Evolutionary conservation across 192 early-diverging fungal species (phyloP).

Genomic region (Dimargaris verticillata): DNA sequence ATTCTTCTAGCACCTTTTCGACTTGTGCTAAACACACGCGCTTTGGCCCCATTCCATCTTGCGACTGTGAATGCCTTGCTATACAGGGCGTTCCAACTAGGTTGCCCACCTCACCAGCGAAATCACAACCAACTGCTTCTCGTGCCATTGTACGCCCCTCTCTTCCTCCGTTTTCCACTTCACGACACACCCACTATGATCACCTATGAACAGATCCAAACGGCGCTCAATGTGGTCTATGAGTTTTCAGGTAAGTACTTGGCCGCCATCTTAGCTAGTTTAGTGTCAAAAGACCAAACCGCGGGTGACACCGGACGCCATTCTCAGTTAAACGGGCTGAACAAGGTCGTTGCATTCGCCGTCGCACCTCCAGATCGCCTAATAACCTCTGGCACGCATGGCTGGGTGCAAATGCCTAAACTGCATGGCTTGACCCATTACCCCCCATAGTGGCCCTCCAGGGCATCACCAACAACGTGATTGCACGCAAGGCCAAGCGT

Average conservation of each 20-base stretch:
- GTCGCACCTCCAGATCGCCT: not conserved
- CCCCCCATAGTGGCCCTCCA: not conserved
- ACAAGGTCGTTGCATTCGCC: too few relatives aligned
- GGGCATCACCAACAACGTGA: constrained; percentile 2
- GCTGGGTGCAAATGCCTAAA: not conserved
- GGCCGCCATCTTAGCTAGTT: not conserved
- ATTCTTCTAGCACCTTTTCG: too few relatives aligned
- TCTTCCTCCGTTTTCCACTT: not conserved
- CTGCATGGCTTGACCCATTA: too few relatives aligned
- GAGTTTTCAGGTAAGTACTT: not conserved
- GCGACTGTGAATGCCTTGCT: too few relatives aligned
- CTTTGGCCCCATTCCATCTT: too few relatives aligned
- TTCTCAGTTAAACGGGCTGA: not conserved
- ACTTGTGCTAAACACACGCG: too few relatives aligned
- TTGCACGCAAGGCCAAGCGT: constrained; percentile 4
- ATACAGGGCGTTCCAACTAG: too few relatives aligned
- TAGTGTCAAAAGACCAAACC: too few relatives aligned
- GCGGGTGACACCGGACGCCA: not conserved
- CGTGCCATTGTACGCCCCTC: not conserved
- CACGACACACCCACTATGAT: not conserved
- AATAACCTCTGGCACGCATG: not conserved
- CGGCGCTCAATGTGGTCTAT: not conserved
- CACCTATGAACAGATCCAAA: not conserved
- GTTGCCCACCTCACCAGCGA: too few relatives aligned
- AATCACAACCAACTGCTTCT: too few relatives aligned